Percentiles rank a stretch among this genome's conserved stretches.
phyloP scores from a whole-genome alignment of 805 yeast species.

The Candida nitratophila region DNA sequence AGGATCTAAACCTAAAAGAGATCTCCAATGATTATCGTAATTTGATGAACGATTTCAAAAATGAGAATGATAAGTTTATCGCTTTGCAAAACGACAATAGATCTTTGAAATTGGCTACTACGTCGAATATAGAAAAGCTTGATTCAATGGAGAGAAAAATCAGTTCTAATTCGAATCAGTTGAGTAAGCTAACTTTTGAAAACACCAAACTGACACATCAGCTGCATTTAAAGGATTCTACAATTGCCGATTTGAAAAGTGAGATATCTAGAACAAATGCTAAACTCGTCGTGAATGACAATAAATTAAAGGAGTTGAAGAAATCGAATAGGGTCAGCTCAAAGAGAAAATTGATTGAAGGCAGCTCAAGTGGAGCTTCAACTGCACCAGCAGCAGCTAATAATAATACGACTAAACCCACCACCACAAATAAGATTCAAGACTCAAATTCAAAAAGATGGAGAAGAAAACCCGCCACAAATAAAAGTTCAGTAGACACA shows the following conservation, averaged over 20 bases:
- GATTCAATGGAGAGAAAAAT: background rate
- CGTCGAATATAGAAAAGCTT: conserved; percentile 1
- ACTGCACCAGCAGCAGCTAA: background rate
- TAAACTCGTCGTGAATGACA: background rate
- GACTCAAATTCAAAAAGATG: no score
- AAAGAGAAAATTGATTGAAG: background rate
- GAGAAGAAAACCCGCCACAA: no score
- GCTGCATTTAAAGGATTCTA: background rate
- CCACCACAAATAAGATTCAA: no score
- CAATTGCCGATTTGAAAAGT: background rate
- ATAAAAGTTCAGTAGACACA: background rate
- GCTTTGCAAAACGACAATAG: background rate
- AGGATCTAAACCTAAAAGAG: background rate
- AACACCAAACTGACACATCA: background rate
- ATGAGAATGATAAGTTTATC: background rate
- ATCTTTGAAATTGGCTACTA: background rate
- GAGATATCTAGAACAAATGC: background rate
- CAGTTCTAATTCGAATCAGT: background rate
- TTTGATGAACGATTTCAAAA: background rate
- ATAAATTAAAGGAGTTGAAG: background rate
- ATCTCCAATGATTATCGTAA: background rate
- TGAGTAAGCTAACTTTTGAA: background rate
- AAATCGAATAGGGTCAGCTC: background rate
- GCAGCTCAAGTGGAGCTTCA: background rate
- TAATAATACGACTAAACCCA: background rate